These are phyloP conservation scores for Globisporangium heterothallicum DNA, from an alignment of 352 stramenopile genomes.

Conservation along the genomic window DNA sequence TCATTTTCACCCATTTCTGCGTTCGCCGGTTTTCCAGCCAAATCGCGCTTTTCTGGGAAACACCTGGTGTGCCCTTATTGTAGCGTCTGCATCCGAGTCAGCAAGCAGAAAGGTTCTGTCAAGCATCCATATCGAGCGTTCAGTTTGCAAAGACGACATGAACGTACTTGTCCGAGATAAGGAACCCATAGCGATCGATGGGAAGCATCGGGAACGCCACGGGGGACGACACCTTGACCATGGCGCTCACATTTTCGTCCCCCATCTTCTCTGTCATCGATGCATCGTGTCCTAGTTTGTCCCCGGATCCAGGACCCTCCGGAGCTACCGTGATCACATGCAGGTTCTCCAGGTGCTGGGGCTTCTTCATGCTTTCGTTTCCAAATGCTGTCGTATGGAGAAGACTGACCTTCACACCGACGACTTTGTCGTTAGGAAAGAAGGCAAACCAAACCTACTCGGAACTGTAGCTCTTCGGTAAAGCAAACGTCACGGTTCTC, in stretches of 20 bases:
- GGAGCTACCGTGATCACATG: constrained; percentile 3
- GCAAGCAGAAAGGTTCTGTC: no score
- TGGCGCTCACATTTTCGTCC: constrained; percentile 9
- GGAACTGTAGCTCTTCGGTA: no score
- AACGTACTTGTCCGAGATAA: constrained; percentile 67
- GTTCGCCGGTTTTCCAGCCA: constrained; percentile 77
- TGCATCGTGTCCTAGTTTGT: constrained; percentile 4
- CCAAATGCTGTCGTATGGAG: no score
- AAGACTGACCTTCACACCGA: no score
- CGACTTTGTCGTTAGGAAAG: no score
- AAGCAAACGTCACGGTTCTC: no score
- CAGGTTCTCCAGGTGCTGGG: constrained; percentile 13
- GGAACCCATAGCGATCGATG: constrained; percentile 71
- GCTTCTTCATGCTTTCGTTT: constrained; percentile 5
- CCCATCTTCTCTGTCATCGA: constrained; percentile 18
- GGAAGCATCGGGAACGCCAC: constrained; percentile 47
- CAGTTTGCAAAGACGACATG: no score
- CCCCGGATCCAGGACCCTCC: neutral
- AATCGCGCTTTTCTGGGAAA: constrained; percentile 28
- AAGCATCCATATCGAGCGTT: no score
- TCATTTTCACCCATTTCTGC: constrained; percentile 81
- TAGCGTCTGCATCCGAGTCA: constrained; percentile 27
- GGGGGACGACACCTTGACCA: constrained; percentile 8
- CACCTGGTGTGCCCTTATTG: constrained; percentile 20
- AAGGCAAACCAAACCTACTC: no score